A percentile compares a stretch with the other conserved stretches of the same genome.
Conservation (phyloP, 176 grass and related monocot genomes). For the Hordeum vulgare region MorexV3_pseudomolecules_assembly NC_058522.1:154626245-154626744, state of each 20-base stretch:
- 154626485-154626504: neutral
- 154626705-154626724: neutral
- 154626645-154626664: neutral
- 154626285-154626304: neutral
- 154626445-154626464: neutral
- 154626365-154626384: neutral
- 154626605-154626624: neutral
- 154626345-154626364: neutral
- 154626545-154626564: conserved; percentile 1
- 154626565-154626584: neutral
- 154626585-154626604: neutral
- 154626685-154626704: neutral
- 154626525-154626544: neutral
- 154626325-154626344: neutral
- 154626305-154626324: neutral
- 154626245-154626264: neutral
- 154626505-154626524: neutral
- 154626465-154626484: neutral
- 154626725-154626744: neutral
- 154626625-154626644: neutral
- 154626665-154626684: neutral
- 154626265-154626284: neutral
- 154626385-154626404: neutral
- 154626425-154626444: conserved; percentile 8
- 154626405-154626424: neutral